phyloP scores from a whole-genome alignment of 78 protist species.

The Goniomonas avonlea region DNA sequence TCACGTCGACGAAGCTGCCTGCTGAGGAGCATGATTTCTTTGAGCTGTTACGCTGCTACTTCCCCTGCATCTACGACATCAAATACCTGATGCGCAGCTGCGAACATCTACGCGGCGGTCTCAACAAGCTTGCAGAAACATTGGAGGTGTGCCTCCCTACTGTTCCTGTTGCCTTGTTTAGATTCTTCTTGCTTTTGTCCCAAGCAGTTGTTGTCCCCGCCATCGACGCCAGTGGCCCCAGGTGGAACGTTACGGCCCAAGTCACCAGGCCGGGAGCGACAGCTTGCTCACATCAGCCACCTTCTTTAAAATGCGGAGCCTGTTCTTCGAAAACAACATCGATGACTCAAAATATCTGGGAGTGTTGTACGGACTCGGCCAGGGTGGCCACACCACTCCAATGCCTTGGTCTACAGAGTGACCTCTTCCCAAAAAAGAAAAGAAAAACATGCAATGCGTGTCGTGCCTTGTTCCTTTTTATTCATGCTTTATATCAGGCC shows the following conservation, averaged over 20 bases:
- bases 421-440: no score
- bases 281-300: constrained; percentile 76
- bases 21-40: constrained; percentile 76
- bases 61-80: constrained; percentile 87
- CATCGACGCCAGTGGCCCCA: neutral
- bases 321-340: constrained; percentile 70
- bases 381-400: neutral
- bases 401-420: neutral
- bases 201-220: no score
- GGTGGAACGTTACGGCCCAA: constrained; percentile 85
- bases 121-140: constrained; percentile 85
- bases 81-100: constrained; percentile 78
- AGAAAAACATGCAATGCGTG: no score
- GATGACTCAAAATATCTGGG: constrained; percentile 71
- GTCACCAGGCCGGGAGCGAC: constrained; percentile 96
- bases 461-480: no score
- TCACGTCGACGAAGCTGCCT: constrained; percentile 82
- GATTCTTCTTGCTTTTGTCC: no score
- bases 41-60: constrained; percentile 49
- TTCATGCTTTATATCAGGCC: no score
- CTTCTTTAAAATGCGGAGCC: constrained; percentile 79
- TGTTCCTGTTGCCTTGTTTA: no score
- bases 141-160: constrained; percentile 63
- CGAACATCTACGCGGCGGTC: constrained; percentile 82
- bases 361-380: constrained; percentile 24